These are phyloP conservation scores for Vaccinium corymbosum DNA, from an alignment of 148 eudicot species.

Conservation along the genomic window DNA sequence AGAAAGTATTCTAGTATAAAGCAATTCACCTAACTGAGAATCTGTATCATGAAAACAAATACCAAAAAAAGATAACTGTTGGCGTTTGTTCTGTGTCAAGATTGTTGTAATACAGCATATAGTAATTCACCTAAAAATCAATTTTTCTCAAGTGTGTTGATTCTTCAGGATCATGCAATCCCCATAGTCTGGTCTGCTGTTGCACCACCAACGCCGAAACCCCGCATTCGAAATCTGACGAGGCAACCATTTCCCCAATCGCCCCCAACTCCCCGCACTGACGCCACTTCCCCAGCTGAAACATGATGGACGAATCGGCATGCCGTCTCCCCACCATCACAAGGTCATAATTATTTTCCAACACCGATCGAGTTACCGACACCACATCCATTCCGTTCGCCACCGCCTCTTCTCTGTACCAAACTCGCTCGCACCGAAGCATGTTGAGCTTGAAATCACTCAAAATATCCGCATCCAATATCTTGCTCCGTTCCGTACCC, in stretches of 20 bases:
- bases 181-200: constrained; percentile 46
- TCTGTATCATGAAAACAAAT: background rate
- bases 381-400: constrained; percentile 25
- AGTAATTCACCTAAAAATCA: constrained; percentile 14
- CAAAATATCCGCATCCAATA: constrained; percentile 38
- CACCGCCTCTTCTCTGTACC: constrained; percentile 35
- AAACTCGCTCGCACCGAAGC: constrained; percentile 22
- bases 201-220: constrained; percentile 36
- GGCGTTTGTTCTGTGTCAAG: background rate
- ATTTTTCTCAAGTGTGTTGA: constrained; percentile 36
- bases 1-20: background rate
- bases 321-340: constrained; percentile 55
- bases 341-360: constrained; percentile 30
- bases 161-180: constrained; percentile 45
- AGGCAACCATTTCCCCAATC: constrained; percentile 49
- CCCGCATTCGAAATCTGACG: constrained; percentile 20
- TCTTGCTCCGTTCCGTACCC: constrained; percentile 31
- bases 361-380: constrained; percentile 25
- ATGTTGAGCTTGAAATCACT: constrained; percentile 35
- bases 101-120: background rate
- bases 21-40: background rate
- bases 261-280: constrained; percentile 46
- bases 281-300: constrained; percentile 33
- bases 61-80: background rate
- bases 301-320: constrained; percentile 30